Base-by-base conservation (phyloP, 176 grass and related monocot species). In the Ensete glaucum region DNA sequence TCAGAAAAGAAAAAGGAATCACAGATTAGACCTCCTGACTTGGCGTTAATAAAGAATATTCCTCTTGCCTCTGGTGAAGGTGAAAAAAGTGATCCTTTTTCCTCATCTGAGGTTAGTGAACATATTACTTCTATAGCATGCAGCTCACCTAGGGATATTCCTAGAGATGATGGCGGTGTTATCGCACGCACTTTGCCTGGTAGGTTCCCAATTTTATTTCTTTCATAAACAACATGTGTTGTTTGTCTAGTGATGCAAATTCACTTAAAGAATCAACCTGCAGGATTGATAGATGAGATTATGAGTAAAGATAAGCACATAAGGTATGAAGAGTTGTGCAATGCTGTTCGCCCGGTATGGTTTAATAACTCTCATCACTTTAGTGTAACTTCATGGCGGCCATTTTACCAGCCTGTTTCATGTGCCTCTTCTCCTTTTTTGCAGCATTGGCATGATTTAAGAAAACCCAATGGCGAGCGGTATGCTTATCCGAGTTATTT, bases 271-370 rank as follows among this genome's bases (percentile, higher is more conserved):
- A 0, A 43, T 43, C 34, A 43, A 43, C 34, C 34, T 82, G 34
- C 90, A 98, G 95, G 95, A 66, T 91, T 93, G 74, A 98, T 98
- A 78, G 88, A 89, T 63, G 90, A 87, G 72, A 87, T 98, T 26
- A 79, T 98, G 68, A 85, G 77, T 82, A 90, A 80, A 60, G 83
- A 88, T 72, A 81, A 66, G 64, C 76, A 87, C 75, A 90, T 89
- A 84, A 87, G 88, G 78, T 91, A 98, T 73, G 82, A 76, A 2
- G 88, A 98, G 80, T 77, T 98, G 11, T 98, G 90, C 73, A 54
- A 85, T 73, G 75, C 82, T 87, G 50, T 93, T 80, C 85, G 54
- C 24, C 82, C 81, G 85, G 95, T 98, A 93, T 76, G 25, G 51
- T 62, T 69, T 56, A 19, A 52, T 76, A 64, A 29, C 13, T 43